phyloP scores from a whole-genome alignment of 2,329 filamentous ascomycete species.

The Trichoderma atrobrunneum region DNA sequence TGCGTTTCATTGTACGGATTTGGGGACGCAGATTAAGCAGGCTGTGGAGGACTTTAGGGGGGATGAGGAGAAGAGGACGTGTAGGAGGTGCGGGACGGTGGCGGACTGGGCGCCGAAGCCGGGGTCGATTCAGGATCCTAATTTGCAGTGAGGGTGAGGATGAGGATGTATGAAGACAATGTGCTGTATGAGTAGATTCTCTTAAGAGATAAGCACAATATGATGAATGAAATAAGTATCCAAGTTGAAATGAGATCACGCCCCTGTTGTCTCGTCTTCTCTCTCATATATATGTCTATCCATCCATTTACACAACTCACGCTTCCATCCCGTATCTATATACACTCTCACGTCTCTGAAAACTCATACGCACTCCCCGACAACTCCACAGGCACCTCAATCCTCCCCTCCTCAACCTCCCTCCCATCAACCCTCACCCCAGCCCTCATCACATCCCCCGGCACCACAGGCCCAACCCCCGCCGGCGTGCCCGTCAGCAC shows the following conservation, averaged over 20 bases:
- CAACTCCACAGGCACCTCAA: constrained; percentile 82
- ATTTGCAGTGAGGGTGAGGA: constrained; percentile 36
- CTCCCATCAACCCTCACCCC: constrained; percentile 76
- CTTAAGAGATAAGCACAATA: not conserved
- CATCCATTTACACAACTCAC: not conserved
- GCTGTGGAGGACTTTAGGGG: constrained; percentile 79
- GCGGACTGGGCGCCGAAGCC: constrained; percentile 67
- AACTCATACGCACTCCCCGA: constrained; percentile 75
- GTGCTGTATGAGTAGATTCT: not conserved
- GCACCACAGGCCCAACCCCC: constrained; percentile 81
- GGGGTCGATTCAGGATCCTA: constrained; percentile 59
- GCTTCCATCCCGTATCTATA: not conserved
- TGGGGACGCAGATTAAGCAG: constrained; percentile 91
- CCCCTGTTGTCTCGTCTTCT: not conserved
- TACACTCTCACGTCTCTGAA: constrained; percentile 57
- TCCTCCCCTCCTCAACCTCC: constrained; percentile 78
- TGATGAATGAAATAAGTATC: not conserved
- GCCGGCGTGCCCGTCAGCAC: constrained; percentile 97
- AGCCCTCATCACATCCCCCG: constrained; percentile 83
- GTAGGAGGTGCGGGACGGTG: constrained; percentile 70
- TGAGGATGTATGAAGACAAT: not conserved
- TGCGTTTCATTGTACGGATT: constrained; percentile 80
- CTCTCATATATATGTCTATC: not conserved
- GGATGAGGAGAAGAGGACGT: constrained; percentile 66
- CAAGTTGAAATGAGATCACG: not conserved